A percentile compares a stretch with the other conserved stretches of the same genome.
These are phyloP conservation scores for Hericium rajendrae DNA, from an alignment of 768 basidiomycete genomes.

Conservation along the genomic window DNA sequence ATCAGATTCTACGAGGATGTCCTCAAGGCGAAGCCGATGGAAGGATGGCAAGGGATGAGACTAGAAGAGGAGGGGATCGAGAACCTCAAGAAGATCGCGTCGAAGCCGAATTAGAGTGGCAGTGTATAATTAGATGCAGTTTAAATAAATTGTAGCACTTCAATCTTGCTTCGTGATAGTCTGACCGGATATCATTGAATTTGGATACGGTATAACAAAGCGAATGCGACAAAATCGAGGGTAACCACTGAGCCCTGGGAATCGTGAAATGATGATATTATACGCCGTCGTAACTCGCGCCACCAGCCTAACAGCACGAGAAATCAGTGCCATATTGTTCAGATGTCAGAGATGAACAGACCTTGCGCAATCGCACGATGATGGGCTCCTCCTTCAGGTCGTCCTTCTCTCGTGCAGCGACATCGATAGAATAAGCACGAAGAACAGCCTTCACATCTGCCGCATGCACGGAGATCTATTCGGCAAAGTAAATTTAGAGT, in stretches of 20 bases:
- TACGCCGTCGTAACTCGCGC: constrained; percentile 83
- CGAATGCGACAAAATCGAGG: background rate
- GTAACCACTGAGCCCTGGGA: background rate
- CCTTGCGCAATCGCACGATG: constrained; percentile 72
- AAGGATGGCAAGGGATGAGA: constrained; percentile 87
- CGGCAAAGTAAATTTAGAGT: constrained; percentile 15
- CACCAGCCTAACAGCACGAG: constrained; percentile 51
- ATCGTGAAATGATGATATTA: constrained; percentile 22
- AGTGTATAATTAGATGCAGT: background rate
- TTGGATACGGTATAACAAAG: background rate
- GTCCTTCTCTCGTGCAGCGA: constrained; percentile 72
- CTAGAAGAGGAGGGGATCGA: constrained; percentile 61
- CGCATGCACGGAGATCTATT: constrained; percentile 82
- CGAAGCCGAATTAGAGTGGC: background rate
- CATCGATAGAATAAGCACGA: constrained; percentile 76
- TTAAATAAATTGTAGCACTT: background rate
- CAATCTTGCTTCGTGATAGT: background rate
- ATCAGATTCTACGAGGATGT: constrained; percentile 87
- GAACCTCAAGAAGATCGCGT: constrained; percentile 41
- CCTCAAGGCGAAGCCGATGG: constrained; percentile 67
- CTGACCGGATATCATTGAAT: background rate
- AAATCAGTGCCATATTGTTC: background rate
- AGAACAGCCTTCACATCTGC: constrained; percentile 81
- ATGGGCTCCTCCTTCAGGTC: constrained; percentile 88
- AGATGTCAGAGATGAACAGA: constrained; percentile 26